Conservation (phyloP, 2,329 filamentous ascomycete genomes). For the Aurifilum marmelostoma region DNA sequence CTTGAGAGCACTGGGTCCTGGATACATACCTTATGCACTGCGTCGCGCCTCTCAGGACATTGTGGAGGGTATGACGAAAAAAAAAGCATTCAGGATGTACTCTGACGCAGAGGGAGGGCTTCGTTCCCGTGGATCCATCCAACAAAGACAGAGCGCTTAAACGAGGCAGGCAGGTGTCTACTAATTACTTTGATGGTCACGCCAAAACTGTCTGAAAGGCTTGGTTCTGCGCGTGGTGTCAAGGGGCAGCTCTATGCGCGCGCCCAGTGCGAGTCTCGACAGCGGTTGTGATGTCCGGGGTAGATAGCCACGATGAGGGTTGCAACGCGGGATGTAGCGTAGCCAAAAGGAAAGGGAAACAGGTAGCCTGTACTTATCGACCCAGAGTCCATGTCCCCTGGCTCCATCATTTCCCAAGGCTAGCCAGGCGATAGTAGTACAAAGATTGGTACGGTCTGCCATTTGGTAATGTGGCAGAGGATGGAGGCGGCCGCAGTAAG, state of each 20-base stretch:
- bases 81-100: neutral
- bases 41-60: conserved; percentile 6
- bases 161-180: conserved; percentile 10
- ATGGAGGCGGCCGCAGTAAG: neutral
- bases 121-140: neutral
- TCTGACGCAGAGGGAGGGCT: neutral
- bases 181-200: conserved; percentile 4
- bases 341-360: neutral
- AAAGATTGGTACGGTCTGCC: neutral
- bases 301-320: conserved; percentile 20
- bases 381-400: neutral
- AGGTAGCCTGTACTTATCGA: neutral
- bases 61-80: conserved; percentile 14
- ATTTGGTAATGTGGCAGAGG: too few relatives aligned
- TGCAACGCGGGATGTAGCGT: conserved; percentile 10
- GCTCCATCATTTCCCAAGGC: neutral
- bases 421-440: neutral
- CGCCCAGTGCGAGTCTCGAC: conserved; percentile 11
- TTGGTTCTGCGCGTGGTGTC: neutral
- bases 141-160: neutral
- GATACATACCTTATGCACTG: conserved; percentile 16
- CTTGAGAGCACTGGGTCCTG: neutral
- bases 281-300: conserved; percentile 21
- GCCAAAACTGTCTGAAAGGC: conserved; percentile 11
- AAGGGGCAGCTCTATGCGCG: neutral